These are phyloP conservation scores for Simplicillium sp. DNA, from an alignment of 2,329 filamentous ascomycete species.

Conservation along the genomic window DNA sequence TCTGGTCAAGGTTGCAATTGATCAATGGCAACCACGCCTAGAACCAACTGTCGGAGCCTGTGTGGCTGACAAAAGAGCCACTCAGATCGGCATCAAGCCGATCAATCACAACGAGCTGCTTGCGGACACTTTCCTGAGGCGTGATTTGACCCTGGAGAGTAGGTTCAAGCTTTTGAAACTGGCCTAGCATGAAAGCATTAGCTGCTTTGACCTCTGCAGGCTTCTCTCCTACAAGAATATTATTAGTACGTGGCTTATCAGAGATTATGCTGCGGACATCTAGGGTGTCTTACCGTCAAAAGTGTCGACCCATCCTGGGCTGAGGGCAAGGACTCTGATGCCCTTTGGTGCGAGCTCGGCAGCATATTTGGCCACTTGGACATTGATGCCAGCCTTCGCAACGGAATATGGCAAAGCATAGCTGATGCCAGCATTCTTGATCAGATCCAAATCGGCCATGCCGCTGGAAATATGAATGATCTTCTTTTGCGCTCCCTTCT, in stretches of 20 bases:
- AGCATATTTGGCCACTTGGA: constrained; percentile 28
- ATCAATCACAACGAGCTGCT: constrained; percentile 6
- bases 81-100: constrained; percentile 1
- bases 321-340: constrained; percentile 8
- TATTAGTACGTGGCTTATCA: neutral
- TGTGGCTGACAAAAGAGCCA: neutral
- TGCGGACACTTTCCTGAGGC: constrained; percentile 3
- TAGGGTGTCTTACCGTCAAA: neutral
- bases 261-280: neutral
- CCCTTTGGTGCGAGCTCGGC: constrained; percentile 14
- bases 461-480: constrained; percentile 27
- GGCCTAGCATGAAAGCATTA: neutral
- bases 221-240: neutral
- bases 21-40: too few relatives aligned
- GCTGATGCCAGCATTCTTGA: constrained; percentile 12
- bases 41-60: neutral
- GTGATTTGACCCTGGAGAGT: constrained; percentile 4
- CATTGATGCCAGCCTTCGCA: constrained; percentile 29
- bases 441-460: constrained; percentile 21
- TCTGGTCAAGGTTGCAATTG: too few relatives aligned
- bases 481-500: constrained; percentile 27
- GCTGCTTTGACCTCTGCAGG: neutral
- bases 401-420: constrained; percentile 21
- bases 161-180: constrained; percentile 1
- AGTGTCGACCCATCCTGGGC: constrained; percentile 10